Percentiles rank a stretch among this genome's conserved stretches.
phyloP scores from a whole-genome alignment of 2,329 filamentous ascomycete species.

The Beauveria caledonica region DNA sequence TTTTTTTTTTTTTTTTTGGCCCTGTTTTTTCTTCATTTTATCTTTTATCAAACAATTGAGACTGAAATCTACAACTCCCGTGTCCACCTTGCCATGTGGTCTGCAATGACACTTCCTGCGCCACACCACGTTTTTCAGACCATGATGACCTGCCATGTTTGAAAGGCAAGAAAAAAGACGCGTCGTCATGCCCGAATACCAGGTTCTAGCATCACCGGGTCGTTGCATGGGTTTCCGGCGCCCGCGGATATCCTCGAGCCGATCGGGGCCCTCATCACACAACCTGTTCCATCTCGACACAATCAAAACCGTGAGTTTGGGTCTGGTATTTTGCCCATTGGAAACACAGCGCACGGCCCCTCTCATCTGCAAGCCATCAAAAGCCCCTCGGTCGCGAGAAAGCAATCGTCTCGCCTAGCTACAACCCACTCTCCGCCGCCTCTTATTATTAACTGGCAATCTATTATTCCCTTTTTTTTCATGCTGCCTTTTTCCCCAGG shows the following conservation, averaged over 20 bases:
- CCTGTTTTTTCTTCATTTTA: not conserved
- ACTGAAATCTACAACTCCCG: not conserved
- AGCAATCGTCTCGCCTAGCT: not conserved
- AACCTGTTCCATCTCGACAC: too few species aligned
- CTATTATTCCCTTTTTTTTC: not conserved
- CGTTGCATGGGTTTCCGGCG: too few species aligned
- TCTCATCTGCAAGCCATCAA: not conserved
- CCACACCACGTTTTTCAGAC: slow-evolving; percentile 4
- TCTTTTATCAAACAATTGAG: not conserved
- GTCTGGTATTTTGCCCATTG: not conserved
- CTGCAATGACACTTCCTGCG: not conserved
- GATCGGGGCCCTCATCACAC: too few species aligned
- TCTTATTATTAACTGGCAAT: not conserved
- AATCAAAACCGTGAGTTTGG: too few species aligned
- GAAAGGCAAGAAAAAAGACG: not conserved
- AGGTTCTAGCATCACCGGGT: not conserved
- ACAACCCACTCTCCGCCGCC: not conserved
- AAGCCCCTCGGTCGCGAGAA: not conserved
- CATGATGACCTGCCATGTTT: not conserved
- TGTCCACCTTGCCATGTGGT: slow-evolving; percentile 7
- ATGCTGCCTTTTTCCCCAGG: not conserved
- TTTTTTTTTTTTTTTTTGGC: not conserved
- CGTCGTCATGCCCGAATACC: not conserved
- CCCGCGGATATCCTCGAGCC: too few species aligned
- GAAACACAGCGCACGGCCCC: not conserved